These are phyloP conservation scores for Aspergillus ruber DNA, from an alignment of 2,329 filamentous ascomycete species.

Conservation along the genomic window DNA sequence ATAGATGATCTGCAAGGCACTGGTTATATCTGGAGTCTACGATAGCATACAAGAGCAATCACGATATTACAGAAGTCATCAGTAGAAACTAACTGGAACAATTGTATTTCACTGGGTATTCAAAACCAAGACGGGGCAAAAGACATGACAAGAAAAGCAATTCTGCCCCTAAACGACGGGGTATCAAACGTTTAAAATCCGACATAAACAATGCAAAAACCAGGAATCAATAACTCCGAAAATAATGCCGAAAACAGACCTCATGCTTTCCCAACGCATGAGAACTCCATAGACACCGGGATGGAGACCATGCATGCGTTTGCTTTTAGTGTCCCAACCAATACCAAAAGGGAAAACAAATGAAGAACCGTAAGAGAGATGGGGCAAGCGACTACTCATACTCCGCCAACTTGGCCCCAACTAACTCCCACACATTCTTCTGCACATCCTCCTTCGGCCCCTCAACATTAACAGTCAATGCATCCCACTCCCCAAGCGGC, in stretches of 20 bases:
- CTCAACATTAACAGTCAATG: constrained; percentile 60
- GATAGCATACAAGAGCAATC: too few relatives aligned
- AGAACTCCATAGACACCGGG: constrained; percentile 13
- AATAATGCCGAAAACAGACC: background rate
- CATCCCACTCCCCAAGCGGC: constrained; percentile 67
- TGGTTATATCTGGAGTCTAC: background rate
- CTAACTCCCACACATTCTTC: constrained; percentile 52
- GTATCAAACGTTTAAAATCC: constrained; percentile 1
- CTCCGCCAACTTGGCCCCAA: constrained; percentile 50
- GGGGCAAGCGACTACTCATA: constrained; percentile 16
- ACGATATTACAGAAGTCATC: too few relatives aligned
- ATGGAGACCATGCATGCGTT: constrained; percentile 2
- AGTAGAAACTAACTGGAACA: background rate
- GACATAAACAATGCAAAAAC: constrained; percentile 1
- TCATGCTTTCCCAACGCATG: constrained; percentile 1
- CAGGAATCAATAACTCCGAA: background rate
- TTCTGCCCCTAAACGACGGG: constrained; percentile 6
- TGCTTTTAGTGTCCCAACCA: too few relatives aligned
- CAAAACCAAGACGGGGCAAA: background rate
- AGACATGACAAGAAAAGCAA: background rate
- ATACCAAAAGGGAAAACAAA: background rate
- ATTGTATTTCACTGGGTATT: background rate
- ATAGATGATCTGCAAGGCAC: background rate
- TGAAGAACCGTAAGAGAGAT: background rate
- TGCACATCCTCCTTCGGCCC: constrained; percentile 53